phyloP scores from a whole-genome alignment of 2,329 filamentous ascomycete genomes.

The Cladosporium sp. region DNA sequence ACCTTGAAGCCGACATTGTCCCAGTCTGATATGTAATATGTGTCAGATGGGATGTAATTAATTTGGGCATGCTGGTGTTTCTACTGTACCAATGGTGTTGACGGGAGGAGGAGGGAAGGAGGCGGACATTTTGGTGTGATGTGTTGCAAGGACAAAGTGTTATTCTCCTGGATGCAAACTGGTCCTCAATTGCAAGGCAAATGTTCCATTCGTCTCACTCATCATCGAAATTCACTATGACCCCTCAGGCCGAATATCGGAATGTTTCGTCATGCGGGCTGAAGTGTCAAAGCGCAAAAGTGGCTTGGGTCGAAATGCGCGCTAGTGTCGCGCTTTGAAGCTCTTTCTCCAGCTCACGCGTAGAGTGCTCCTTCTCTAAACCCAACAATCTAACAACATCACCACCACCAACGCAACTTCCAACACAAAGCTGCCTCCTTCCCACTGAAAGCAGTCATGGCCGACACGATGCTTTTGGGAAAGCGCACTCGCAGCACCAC shows the following conservation, averaged over 20 bases:
- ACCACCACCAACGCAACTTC: slow-evolving; percentile 5
- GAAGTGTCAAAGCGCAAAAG: neutral
- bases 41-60: neutral
- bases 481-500: slow-evolving; percentile 48
- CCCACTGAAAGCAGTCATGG: slow-evolving; percentile 10
- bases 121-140: slow-evolving; percentile 29
- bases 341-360: neutral
- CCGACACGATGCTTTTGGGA: slow-evolving; percentile 39
- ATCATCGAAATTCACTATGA: neutral
- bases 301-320: neutral
- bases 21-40: slow-evolving; percentile 63
- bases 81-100: slow-evolving; percentile 64
- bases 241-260: slow-evolving; percentile 7
- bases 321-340: neutral
- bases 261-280: neutral
- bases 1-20: slow-evolving; percentile 88
- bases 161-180: neutral
- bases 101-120: slow-evolving; percentile 74
- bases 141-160: neutral
- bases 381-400: neutral
- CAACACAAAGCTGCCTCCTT: neutral
- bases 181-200: neutral
- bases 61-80: neutral
- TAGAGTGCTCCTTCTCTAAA: neutral
- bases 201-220: neutral